phyloP scores from a whole-genome alignment of 2,329 filamentous ascomycete species.

The Fusarium sp. region DNA sequence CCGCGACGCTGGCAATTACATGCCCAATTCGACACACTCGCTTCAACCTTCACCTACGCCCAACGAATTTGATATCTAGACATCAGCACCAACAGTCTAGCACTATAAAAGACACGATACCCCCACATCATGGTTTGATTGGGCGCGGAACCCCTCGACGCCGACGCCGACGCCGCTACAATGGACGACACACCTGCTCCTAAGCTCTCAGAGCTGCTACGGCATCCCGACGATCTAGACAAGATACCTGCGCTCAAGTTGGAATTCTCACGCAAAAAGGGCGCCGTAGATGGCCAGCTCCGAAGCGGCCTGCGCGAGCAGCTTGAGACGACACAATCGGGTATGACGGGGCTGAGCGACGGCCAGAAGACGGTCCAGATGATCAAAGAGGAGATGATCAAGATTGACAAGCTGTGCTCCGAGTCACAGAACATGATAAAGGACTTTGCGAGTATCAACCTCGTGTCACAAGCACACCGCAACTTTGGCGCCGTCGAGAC shows the following conservation, averaged over 20 bases:
- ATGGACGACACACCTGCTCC: conserved; percentile 71
- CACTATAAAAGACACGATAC: background rate
- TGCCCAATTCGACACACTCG: conserved; percentile 11
- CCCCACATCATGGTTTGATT: conserved; percentile 43
- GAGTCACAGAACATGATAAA: conserved; percentile 98
- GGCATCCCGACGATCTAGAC: conserved; percentile 96
- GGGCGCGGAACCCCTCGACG: conserved; percentile 30
- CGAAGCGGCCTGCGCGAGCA: conserved; percentile 89
- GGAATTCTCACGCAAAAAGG: conserved; percentile 95
- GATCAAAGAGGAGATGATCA: conserved; percentile 98
- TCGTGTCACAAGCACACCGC: conserved; percentile 91
- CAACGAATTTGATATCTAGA: background rate
- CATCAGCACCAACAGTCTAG: background rate
- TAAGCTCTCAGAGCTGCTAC: conserved; percentile 91
- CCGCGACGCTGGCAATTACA: conserved; percentile 23
- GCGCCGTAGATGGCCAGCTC: conserved; percentile 88
- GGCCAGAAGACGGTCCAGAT: conserved; percentile 90
- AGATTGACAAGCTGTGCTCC: conserved; percentile 96
- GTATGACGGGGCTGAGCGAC: conserved; percentile 88
- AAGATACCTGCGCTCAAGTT: conserved; percentile 90
- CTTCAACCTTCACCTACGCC: conserved; percentile 4
- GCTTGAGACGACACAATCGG: conserved; percentile 91
- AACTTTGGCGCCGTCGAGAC: conserved; percentile 95
- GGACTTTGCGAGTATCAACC: conserved; percentile 93
- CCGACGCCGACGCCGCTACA: conserved; percentile 34